Conservation (phyloP, 2,329 filamentous ascomycete genomes). For the Ascochyta lentis region DNA sequence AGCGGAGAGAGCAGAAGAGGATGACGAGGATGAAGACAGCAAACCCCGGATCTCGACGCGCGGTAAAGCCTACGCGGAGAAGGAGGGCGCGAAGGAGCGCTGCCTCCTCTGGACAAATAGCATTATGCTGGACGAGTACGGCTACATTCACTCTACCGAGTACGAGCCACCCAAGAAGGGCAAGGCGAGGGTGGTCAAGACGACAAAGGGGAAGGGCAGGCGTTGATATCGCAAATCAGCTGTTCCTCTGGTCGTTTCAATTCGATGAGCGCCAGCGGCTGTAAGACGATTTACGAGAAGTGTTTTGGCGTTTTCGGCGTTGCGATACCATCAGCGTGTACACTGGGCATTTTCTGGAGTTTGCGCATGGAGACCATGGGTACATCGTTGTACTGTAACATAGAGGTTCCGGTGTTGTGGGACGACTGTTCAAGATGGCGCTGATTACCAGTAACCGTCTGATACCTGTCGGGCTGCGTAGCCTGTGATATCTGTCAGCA, state of each 20-base stretch:
- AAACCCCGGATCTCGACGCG: slow-evolving; percentile 67
- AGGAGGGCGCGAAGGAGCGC: slow-evolving; percentile 60
- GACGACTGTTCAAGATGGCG: background rate
- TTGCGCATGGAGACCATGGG: slow-evolving; percentile 5
- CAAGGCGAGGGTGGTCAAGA: slow-evolving; percentile 49
- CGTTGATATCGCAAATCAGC: slow-evolving; percentile 18
- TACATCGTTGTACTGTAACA: slow-evolving; percentile 1
- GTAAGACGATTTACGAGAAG: slow-evolving; percentile 30
- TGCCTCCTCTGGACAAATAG: slow-evolving; percentile 72
- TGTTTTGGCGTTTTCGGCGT: slow-evolving; percentile 28
- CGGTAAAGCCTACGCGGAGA: slow-evolving; percentile 64
- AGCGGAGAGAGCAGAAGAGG: slow-evolving; percentile 57
- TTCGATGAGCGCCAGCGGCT: background rate
- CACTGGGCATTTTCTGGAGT: slow-evolving; percentile 27
- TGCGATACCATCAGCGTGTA: slow-evolving; percentile 31
- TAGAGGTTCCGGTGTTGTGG: slow-evolving; percentile 5
- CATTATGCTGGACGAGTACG: slow-evolving; percentile 63
- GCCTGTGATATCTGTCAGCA: background rate
- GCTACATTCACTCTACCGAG: slow-evolving; percentile 65
- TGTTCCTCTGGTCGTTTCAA: too few relatives aligned
- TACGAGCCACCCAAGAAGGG: slow-evolving; percentile 57
- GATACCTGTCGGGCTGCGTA: background rate
- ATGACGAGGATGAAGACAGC: slow-evolving; percentile 55
- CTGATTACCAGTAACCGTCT: background rate
- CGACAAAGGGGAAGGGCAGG: slow-evolving; percentile 37